These are phyloP conservation scores for Mortierella sp. DNA, from an alignment of 371 early-diverging fungal species.

Conservation along the genomic window DNA sequence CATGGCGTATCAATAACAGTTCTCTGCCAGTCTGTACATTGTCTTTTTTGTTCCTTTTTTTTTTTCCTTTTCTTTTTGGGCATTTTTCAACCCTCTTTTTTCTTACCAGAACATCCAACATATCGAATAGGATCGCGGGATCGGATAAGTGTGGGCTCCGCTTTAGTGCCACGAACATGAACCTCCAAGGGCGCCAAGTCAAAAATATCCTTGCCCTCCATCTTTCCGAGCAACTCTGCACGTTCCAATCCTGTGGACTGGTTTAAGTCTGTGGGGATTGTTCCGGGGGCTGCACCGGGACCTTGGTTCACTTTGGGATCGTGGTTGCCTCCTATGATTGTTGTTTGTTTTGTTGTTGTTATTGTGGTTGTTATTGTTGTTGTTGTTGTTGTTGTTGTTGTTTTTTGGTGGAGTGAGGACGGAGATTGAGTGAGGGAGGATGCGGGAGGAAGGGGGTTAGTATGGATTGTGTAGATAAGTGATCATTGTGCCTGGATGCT, in stretches of 20 bases:
- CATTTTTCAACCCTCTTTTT: no score
- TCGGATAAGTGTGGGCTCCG: constrained; percentile 89
- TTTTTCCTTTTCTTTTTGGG: not conserved
- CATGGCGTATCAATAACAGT: not conserved
- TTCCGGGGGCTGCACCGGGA: constrained; percentile 75
- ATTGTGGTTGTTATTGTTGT: no score
- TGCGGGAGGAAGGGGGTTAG: not conserved
- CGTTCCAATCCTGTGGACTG: constrained; percentile 95
- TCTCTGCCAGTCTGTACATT: not conserved
- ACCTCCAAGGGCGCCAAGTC: constrained; percentile 88
- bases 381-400: no score
- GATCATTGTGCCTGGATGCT: not conserved
- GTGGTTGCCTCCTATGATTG: constrained; percentile 41
- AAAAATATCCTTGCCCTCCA: constrained; percentile 91
- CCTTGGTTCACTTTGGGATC: constrained; percentile 61
- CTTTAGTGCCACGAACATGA: constrained; percentile 84
- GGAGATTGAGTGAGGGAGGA: not conserved
- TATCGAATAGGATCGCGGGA: constrained; percentile 88
- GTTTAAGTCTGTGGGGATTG: constrained; percentile 89
- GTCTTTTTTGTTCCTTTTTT: not conserved
- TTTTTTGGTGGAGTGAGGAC: no score
- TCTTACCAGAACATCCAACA: constrained; percentile 95
- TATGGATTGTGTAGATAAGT: not conserved
- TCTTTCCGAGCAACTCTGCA: constrained; percentile 86
- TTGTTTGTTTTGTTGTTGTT: not conserved